Base-by-base conservation (phyloP, 1,284 basidiomycete species). In the Sporisorium graminicola region DNA sequence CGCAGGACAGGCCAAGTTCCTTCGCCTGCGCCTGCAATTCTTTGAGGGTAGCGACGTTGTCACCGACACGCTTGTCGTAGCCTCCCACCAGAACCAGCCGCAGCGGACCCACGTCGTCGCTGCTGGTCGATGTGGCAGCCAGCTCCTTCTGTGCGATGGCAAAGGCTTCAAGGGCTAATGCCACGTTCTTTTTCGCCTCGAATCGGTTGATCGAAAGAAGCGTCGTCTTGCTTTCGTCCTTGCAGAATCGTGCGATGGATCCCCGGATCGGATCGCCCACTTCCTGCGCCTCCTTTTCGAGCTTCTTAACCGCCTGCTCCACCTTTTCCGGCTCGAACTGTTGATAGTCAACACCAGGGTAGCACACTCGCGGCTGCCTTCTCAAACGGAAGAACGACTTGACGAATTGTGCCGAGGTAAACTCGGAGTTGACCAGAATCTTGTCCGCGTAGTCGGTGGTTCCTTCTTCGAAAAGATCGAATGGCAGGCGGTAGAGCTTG, bases 151-250 rank as follows among this genome's bases (percentile, higher is more conserved):
- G 65, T 10, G 69, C 71, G 5, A 57, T 43, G 5, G 92, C 91
- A 78, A 96, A 98, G 0, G 95, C 88, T 49, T 91, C 87, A 27
- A 99, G 88, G 0, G 95, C 95, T 2, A 99, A 88, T 0, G 89
- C 90, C 0, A 90, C 89, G 77, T 99, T 96, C 88, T 99, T 99
- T 88, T 98, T 99, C 74, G 90, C 91, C 87, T 99, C 96, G 82
- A 97, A 99, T 0, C 96, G 92, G 85, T 99, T 99, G 57, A 99
- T 88, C 0, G 95, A 98, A 0, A 98, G 81, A 2, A 99, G 86
- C 0, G 92, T 94, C 1, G 92, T 93, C 5, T 89, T 65, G 27
- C 58, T 50, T n/a, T 52, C 29, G 29, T 69, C 71, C 35, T 60
- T 20, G 46, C 74, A 77, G 18, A 72, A 58, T 1, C 54, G 18